Evolutionary conservation across 139 green algal species (phyloP).

Genomic region (Chlamydomonas sphaeroides): DNA sequence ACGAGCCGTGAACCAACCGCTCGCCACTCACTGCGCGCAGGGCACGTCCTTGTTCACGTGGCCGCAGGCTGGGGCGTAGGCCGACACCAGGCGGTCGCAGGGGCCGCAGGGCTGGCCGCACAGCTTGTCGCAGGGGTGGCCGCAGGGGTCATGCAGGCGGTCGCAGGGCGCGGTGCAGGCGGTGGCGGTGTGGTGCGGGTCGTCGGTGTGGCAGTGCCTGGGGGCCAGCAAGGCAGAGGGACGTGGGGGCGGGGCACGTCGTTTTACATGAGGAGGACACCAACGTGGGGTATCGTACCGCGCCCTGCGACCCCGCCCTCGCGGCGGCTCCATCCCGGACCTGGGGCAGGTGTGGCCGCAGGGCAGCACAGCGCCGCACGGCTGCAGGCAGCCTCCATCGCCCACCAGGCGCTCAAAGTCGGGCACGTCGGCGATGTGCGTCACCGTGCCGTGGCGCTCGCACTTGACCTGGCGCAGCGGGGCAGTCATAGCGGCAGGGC

Average conservation of each 20-base stretch:
- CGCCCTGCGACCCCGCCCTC: too few species aligned
- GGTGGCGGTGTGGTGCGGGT: conserved; percentile 41
- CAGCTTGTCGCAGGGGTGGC: conserved; percentile 52
- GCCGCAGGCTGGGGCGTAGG: conserved; percentile 53
- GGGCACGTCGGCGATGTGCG: conserved; percentile 21
- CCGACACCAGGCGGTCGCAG: conserved; percentile 32
- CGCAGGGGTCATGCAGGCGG: conserved; percentile 31
- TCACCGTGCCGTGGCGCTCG: conserved; percentile 59
- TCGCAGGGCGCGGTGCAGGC: conserved; percentile 51
- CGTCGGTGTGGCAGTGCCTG: conserved; percentile 64
- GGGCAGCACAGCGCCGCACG: conserved; percentile 56
- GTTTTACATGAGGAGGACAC: too few species aligned
- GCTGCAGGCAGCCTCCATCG: conserved; percentile 70
- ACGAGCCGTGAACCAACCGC: too few species aligned
- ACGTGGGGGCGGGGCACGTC: too few species aligned
- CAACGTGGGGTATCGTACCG: too few species aligned
- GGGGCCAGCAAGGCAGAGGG: too few species aligned
- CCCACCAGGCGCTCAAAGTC: conserved; percentile 62
- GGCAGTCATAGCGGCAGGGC: too few species aligned
- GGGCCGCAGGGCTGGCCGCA: conserved; percentile 49
- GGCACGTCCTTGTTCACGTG: conserved; percentile 47
- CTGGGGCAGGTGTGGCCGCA: conserved; percentile 74
- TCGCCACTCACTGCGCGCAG: conserved; percentile 49
- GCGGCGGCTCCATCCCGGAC: too few species aligned
- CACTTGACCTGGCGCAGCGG: conserved; percentile 61